phyloP scores from a whole-genome alignment of 1,284 basidiomycete species.

The Tylopilus sp. region DNA sequence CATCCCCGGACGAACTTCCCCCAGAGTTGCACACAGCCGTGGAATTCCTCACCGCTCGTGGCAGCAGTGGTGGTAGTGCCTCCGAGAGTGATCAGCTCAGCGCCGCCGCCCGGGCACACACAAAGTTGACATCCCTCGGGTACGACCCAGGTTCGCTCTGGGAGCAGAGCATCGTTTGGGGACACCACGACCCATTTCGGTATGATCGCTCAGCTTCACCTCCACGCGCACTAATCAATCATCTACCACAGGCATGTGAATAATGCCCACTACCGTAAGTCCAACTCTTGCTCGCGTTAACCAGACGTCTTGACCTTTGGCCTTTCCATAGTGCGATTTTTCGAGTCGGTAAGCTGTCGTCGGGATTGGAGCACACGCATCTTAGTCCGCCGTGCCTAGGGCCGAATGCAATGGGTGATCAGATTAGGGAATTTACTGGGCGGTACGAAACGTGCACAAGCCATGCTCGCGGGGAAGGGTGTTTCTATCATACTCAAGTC shows the following conservation, averaged over 20 bases:
- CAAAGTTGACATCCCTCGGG: conserved; percentile 45
- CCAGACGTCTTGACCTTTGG: too few relatives aligned
- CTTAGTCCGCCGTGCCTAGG: conserved; percentile 33
- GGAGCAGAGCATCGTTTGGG: conserved; percentile 72
- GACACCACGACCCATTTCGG: conserved; percentile 74
- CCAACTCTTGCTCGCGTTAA: background rate
- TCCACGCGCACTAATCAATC: background rate
- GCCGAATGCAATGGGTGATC: conserved; percentile 62
- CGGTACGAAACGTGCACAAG: conserved; percentile 48
- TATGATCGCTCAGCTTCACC: conserved; percentile 34
- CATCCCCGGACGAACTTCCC: conserved; percentile 45
- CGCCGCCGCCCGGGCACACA: conserved; percentile 39
- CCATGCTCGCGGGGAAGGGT: conserved; percentile 58
- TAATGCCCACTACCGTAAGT: conserved; percentile 65
- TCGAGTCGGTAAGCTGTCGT: conserved; percentile 53
- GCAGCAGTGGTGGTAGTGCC: background rate
- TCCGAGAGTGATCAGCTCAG: conserved; percentile 4
- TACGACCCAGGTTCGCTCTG: conserved; percentile 62
- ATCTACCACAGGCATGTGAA: conserved; percentile 60
- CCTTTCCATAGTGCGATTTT: conserved; percentile 50
- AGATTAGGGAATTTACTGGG: conserved; percentile 56
- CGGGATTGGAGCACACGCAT: background rate
- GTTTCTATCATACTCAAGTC: conserved; percentile 70
- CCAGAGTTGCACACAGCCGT: conserved; percentile 1
- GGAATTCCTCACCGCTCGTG: background rate